These are phyloP conservation scores for Plasmodium chabaudi DNA, from an alignment of 169 alveolate genomes.

Conservation along the genomic window DNA sequence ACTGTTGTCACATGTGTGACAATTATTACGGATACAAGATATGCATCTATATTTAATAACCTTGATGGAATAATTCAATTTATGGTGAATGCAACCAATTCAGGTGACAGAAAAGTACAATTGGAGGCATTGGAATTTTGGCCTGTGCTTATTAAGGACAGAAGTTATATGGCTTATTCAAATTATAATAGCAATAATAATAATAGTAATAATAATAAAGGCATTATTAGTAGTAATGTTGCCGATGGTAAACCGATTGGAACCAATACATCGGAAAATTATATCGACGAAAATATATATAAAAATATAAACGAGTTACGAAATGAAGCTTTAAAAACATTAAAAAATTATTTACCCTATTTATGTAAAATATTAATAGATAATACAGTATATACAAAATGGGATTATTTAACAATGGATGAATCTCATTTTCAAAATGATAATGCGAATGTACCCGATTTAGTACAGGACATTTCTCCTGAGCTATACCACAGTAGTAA, in stretches of 20 bases:
- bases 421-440: slow-evolving; percentile 91
- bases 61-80: slow-evolving; percentile 85
- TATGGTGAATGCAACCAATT: slow-evolving; percentile 83
- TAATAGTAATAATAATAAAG: background rate
- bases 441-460: slow-evolving; percentile 87
- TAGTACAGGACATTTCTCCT: slow-evolving; percentile 87
- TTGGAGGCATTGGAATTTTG: slow-evolving; percentile 89
- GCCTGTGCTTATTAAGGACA: slow-evolving; percentile 82
- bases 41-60: slow-evolving; percentile 80
- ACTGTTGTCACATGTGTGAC: slow-evolving; percentile 84
- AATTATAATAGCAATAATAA: slow-evolving; percentile 58
- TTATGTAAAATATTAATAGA: slow-evolving; percentile 81
- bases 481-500: slow-evolving; percentile 83
- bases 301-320: slow-evolving; percentile 76
- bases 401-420: slow-evolving; percentile 92
- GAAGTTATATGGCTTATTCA: slow-evolving; percentile 77
- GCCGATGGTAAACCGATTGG: background rate
- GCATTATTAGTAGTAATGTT: background rate
- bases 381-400: slow-evolving; percentile 87
- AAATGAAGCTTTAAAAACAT: slow-evolving; percentile 43
- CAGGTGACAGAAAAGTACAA: slow-evolving; percentile 83
- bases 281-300: slow-evolving; percentile 62
- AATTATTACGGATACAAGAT: slow-evolving; percentile 82
- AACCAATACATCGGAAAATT: slow-evolving; percentile 22
- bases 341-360: slow-evolving; percentile 76